Base-by-base conservation (phyloP, 2,329 filamentous ascomycete species). In the Mariannaea sp. region DNA sequence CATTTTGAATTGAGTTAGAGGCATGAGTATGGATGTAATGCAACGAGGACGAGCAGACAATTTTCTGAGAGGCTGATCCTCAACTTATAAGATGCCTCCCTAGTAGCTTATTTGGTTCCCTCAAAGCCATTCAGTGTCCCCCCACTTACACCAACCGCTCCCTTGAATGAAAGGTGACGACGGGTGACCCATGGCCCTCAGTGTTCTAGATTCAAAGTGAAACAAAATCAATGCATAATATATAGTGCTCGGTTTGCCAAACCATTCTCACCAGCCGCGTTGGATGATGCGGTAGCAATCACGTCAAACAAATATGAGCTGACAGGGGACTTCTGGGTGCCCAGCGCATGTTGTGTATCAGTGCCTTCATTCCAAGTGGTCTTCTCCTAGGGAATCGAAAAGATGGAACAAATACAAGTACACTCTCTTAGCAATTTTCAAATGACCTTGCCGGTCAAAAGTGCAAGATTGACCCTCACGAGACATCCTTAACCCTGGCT, bases 101-200 rank as follows among this genome's bases (percentile, higher is more conserved):
- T n/a, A n/a, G n/a, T n/a, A n/a, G n/a, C n/a, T n/a, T n/a, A n/a
- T n/a, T n/a, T n/a, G n/a, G n/a, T n/a, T n/a, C n/a, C n/a, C n/a
- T n/a, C n/a, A n/a, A n/a, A 16, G 49, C 41, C 51, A 49, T 61
- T 56, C 58, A 63, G 64, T 56, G 48, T 53, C 35, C n/a, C n/a
- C n/a, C 48, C 47, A 52, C 43, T 43, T 27, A 17, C 12, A 30
- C 46, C 58, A 61, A 43, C 44, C 51, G 27, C 55, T 49, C 54
- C 55, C 51, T 65, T 49, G 45, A 22, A 54, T 46, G 40, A 19
- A n/a, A 26, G 4, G 40, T 58, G 54, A 58, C 56, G 61, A 52
- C 59, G 49, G 48, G 26, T 42, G 54, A 40, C 16, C 24, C 44
- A n/a, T 43, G 52, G 42, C 54, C 58, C 55, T 29, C 40, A 54